Base-by-base conservation (phyloP, 208 protist species). In the Jaenimonas drosophilae region DNA sequence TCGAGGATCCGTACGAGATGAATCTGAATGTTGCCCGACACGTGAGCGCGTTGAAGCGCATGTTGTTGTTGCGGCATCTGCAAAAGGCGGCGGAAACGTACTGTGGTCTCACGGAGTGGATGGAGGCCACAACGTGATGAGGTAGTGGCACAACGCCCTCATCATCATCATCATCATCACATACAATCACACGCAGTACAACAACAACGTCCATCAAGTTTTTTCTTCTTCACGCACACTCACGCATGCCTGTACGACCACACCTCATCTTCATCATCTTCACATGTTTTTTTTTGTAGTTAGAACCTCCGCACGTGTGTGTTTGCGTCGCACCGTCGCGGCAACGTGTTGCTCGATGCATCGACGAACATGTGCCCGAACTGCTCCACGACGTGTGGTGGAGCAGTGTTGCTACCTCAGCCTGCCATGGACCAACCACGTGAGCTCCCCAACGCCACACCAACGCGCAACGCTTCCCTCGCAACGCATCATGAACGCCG, bases 1-100 rank as follows among this genome's bases (percentile, higher is more conserved):
- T 94, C 43, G 87, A 94, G 59, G 87, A 94, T 54, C 87, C 87
- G 9, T 94, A 85, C 48, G 87, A 94, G 66, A 45, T 81, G 19
- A 83, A 91, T 51, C 48, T 94, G 21, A 94, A 91, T 30, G 82
- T 94, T 4, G 87, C 82, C 3, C 75, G 87, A 16, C 69, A 85
- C 45, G 77, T 94, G 17, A 88, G 79, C n/a, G 69, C 82, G 29
- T 75, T 94, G 25, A 94, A 91, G 63, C 45, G 66, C 28, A 83
- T 73, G 51, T 67, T 91, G 52, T 59, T 87, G 48, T 56, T 52
- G 12, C 86, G 81, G 31, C 77, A 88, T 38, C 36, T 89, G 14
- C 69, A 78, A 43, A 64, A 69, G 41, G 85, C 80, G 3, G 45
- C 45, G 27, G 66, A 81, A 23, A n/a, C n/a, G n/a, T n/a, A n/a